A percentile compares a stretch with the other conserved stretches of the same genome.
Conservation (phyloP, 202 grass and related monocot genomes). For the Carex arenaria region DNA sequence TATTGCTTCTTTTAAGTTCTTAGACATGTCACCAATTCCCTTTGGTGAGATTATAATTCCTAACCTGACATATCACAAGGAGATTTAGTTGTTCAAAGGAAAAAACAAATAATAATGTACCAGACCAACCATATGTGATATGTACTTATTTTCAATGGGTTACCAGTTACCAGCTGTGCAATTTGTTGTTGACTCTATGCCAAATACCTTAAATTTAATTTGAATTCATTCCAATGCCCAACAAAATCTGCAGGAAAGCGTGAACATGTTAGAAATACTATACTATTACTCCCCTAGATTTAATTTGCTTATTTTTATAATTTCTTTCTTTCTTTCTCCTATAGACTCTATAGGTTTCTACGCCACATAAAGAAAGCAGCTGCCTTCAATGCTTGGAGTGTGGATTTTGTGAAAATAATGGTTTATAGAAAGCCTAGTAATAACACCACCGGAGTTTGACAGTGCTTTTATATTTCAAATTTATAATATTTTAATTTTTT, state of each 20-base stretch:
- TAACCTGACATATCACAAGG: background rate
- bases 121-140: no score
- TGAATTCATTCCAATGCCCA: background rate
- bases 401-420: background rate
- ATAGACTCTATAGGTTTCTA: background rate
- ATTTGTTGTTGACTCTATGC: background rate
- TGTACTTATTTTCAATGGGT: background rate
- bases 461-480: background rate
- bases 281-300: no score
- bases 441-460: no score
- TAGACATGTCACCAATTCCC: conserved; percentile 1
- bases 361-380: no score
- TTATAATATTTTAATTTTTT: background rate
- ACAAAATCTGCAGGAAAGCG: background rate
- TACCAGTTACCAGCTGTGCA: background rate
- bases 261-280: background rate
- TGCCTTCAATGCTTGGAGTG: no score
- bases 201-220: background rate
- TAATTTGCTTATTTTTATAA: background rate
- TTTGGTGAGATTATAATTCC: background rate
- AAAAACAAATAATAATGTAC: background rate
- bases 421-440: background rate
- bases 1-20: background rate
- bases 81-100: background rate
- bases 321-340: background rate